phyloP scores from a whole-genome alignment of 2,329 filamentous ascomycete genomes.

The Tricladium varicosporioides region DNA sequence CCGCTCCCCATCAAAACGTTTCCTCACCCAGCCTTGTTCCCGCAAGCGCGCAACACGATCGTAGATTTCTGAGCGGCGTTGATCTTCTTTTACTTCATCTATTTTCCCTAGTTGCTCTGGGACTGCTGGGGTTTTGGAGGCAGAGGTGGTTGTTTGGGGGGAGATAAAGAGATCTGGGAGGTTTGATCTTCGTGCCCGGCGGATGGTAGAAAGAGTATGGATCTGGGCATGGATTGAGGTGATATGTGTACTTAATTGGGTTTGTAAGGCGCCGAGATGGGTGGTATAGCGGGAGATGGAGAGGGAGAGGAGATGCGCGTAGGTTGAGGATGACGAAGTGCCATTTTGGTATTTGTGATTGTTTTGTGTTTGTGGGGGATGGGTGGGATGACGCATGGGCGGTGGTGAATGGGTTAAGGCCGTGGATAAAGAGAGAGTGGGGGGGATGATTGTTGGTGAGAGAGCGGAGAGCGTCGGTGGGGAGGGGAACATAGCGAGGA shows the following conservation, averaged over 20 bases:
- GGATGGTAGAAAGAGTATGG: slow-evolving; percentile 10
- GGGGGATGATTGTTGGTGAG: slow-evolving; percentile 5
- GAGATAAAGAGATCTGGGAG: slow-evolving; percentile 12
- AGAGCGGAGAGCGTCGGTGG: slow-evolving; percentile 5
- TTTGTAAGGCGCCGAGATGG: slow-evolving; percentile 19
- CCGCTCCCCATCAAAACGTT: slow-evolving; percentile 25
- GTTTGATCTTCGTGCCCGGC: slow-evolving; percentile 22
- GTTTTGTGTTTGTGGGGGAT: neutral
- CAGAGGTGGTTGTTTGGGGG: neutral
- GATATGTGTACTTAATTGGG: slow-evolving; percentile 25
- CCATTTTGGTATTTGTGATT: neutral
- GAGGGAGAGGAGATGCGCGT: neutral
- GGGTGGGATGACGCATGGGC: slow-evolving; percentile 8
- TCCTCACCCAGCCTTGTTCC: slow-evolving; percentile 22
- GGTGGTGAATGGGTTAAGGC: neutral
- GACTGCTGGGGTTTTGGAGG: neutral
- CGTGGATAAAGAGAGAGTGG: neutral
- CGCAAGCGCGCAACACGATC: slow-evolving; percentile 21
- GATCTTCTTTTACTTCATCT: neutral
- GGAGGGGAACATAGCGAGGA: slow-evolving; percentile 19
- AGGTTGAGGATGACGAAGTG: neutral
- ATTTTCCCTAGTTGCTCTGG: neutral
- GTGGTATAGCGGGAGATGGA: slow-evolving; percentile 17
- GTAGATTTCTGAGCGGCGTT: slow-evolving; percentile 9
- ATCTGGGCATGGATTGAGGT: slow-evolving; percentile 22